phyloP scores from a whole-genome alignment of 805 yeast species.

The Candida ponderosae region DNA sequence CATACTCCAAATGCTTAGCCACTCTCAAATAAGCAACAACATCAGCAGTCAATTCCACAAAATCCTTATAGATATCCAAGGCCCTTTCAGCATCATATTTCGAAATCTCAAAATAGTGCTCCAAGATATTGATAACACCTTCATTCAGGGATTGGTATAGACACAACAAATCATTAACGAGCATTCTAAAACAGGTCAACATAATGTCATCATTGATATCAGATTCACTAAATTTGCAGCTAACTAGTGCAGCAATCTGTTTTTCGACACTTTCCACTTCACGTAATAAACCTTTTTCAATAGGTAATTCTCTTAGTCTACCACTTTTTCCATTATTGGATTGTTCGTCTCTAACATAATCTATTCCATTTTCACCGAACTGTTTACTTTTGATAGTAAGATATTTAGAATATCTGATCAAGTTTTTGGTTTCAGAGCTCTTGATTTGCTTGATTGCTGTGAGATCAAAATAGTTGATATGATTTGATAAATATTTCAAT shows the following conservation, averaged over 20 bases:
- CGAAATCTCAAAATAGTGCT: constrained; percentile 92
- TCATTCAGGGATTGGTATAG: constrained; percentile 88
- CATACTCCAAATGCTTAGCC: constrained; percentile 81
- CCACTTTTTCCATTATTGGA: constrained; percentile 40
- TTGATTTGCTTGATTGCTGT: constrained; percentile 26
- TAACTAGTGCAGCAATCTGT: constrained; percentile 69
- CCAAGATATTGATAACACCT: constrained; percentile 89
- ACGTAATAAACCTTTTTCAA: constrained; percentile 74
- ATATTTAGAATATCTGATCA: constrained; percentile 67
- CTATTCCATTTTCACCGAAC: constrained; percentile 54
- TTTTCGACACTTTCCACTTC: constrained; percentile 80
- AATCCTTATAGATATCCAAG: constrained; percentile 71
- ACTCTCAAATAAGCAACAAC: constrained; percentile 83
- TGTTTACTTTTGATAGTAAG: constrained; percentile 62
- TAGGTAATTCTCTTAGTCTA: constrained; percentile 52
- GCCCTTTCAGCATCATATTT: constrained; percentile 82
- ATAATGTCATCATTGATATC: constrained; percentile 82
- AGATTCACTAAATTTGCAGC: constrained; percentile 66
- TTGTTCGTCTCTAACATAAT: constrained; percentile 70
- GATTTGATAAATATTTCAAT: constrained; percentile 46
- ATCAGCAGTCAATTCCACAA: constrained; percentile 77
- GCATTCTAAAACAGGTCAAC: constrained; percentile 75
- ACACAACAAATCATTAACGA: constrained; percentile 83
- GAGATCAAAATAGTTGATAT: constrained; percentile 43
- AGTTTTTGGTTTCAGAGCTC: constrained; percentile 41